These are phyloP conservation scores for Brettanomyces anomalus DNA, from an alignment of 805 yeast genomes.

Conservation along the genomic window DNA sequence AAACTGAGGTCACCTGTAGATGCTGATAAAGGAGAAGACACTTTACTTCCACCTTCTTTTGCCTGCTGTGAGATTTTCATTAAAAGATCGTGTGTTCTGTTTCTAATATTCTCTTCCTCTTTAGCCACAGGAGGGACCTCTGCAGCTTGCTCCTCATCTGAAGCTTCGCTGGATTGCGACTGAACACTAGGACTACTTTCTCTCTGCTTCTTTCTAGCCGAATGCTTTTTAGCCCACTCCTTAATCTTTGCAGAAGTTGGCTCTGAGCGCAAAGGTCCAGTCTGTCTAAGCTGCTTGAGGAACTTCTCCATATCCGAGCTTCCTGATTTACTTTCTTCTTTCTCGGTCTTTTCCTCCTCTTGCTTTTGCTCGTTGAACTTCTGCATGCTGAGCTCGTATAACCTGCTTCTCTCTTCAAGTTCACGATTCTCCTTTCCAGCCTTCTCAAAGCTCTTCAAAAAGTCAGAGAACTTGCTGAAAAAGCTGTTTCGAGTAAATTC, in stretches of 20 bases:
- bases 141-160: conserved; percentile 9
- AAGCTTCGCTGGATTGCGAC: neutral
- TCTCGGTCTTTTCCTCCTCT: conserved; percentile 28
- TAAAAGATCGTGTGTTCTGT: conserved; percentile 20
- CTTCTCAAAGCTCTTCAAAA: conserved; percentile 67
- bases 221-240: conserved; percentile 62
- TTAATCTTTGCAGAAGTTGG: conserved; percentile 73
- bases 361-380: conserved; percentile 31
- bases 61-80: conserved; percentile 17
- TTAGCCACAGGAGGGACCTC: conserved; percentile 2
- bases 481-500: conserved; percentile 57
- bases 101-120: conserved; percentile 17
- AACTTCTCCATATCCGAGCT: conserved; percentile 70
- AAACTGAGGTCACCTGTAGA: conserved; percentile 12
- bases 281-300: conserved; percentile 77
- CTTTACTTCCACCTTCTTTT: conserved; percentile 3
- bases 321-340: conserved; percentile 27
- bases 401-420: conserved; percentile 72
- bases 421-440: conserved; percentile 73
- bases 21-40: conserved; percentile 1
- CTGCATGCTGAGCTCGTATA: conserved; percentile 69
- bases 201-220: conserved; percentile 5
- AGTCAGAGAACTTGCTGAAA: conserved; percentile 71
- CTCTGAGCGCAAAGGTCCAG: conserved; percentile 72
- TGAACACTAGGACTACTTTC: neutral